phyloP scores from a whole-genome alignment of 371 early-diverging fungal genomes.

The Mucor saturninus region DNA sequence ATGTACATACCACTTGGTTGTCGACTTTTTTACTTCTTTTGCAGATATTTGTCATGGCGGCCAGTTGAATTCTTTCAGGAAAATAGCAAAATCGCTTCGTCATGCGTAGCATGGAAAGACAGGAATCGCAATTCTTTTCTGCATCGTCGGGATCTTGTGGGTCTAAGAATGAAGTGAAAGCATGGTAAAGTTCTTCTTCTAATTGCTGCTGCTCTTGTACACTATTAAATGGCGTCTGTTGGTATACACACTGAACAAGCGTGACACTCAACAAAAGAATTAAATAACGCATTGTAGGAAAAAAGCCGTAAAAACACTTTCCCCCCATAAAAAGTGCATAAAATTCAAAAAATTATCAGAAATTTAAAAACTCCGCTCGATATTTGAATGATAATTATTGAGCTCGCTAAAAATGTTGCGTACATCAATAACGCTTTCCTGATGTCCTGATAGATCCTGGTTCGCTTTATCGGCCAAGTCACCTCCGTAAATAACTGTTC shows the following conservation, averaged over 20 bases:
- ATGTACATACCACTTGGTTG: conserved; percentile 41
- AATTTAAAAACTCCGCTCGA: too few relatives aligned
- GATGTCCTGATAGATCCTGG: too few relatives aligned
- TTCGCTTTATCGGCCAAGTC: too few relatives aligned
- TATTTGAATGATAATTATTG: too few relatives aligned
- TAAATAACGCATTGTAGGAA: neutral
- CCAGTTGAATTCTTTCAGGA: conserved; percentile 38
- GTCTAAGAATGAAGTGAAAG: neutral
- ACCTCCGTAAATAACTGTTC: too few relatives aligned
- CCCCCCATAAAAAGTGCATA: too few relatives aligned
- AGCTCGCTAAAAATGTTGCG: too few relatives aligned
- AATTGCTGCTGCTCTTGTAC: conserved; percentile 74
- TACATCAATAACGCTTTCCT: too few relatives aligned
- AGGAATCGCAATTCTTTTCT: conserved; percentile 33
- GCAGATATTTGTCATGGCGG: conserved; percentile 38
- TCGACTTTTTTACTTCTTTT: conserved; percentile 38
- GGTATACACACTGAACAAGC: neutral
- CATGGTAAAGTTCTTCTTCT: conserved; percentile 6
- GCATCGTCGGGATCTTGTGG: conserved; percentile 16
- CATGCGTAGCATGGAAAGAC: conserved; percentile 42
- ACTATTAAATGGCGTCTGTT: neutral
- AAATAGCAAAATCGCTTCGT: conserved; percentile 42
- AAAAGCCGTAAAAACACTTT: neutral
- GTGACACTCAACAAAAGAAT: neutral
- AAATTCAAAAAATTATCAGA: too few relatives aligned